A percentile compares a stretch with the other conserved stretches of the same genome.
These are phyloP conservation scores for Scorias spongiosa DNA, from an alignment of 2,329 filamentous ascomycete genomes.

Conservation along the genomic window DNA sequence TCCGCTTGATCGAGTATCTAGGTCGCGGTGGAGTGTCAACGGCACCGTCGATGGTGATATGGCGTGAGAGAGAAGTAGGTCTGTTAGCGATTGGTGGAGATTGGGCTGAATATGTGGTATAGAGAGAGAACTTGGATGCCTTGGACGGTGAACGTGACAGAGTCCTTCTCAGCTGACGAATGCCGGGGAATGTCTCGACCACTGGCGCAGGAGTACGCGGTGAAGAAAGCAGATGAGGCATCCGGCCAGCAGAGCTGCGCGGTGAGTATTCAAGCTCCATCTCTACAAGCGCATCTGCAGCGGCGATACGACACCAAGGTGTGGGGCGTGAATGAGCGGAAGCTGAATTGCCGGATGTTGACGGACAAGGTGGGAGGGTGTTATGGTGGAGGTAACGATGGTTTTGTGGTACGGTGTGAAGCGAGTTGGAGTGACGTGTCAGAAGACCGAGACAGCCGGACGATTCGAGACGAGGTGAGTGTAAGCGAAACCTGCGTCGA, in stretches of 20 bases:
- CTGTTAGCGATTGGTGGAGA: conserved; percentile 20
- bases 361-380: neutral
- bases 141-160: conserved; percentile 90
- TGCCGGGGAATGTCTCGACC: conserved; percentile 66
- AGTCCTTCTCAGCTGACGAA: conserved; percentile 71
- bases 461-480: too few relatives aligned
- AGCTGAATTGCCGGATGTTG: conserved; percentile 1
- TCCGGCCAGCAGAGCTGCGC: conserved; percentile 47
- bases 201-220: conserved; percentile 44
- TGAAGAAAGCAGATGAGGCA: conserved; percentile 74
- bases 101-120: conserved; percentile 32
- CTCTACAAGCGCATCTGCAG: neutral
- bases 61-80: conserved; percentile 29
- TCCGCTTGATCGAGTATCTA: conserved; percentile 23
- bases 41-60: conserved; percentile 25
- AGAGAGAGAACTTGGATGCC: conserved; percentile 50
- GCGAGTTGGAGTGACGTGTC: neutral
- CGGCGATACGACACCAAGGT: neutral
- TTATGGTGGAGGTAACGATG: neutral
- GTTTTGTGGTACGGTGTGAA: neutral
- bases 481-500: too few relatives aligned
- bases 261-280: conserved; percentile 38
- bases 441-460: too few relatives aligned
- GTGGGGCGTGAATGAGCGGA: neutral
- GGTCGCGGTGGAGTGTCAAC: conserved; percentile 27